A percentile compares a stretch with the other conserved stretches of the same genome.
phyloP scores from a whole-genome alignment of 2,329 filamentous ascomycete genomes.

The Pseudogymnoascus sp. region DNA sequence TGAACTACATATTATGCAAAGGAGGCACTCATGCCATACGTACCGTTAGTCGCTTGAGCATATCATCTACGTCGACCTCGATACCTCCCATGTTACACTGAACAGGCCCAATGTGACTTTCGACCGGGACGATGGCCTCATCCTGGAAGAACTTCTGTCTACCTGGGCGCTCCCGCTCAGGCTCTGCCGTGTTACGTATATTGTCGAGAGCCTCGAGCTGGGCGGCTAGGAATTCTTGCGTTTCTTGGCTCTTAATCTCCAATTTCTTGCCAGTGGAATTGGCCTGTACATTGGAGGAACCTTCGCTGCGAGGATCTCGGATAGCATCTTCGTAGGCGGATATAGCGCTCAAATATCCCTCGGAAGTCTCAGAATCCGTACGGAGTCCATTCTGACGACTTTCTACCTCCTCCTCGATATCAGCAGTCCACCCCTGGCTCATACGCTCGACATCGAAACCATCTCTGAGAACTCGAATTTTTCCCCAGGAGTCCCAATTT shows the following conservation, averaged over 20 bases:
- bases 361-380: slow-evolving; percentile 23
- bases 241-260: slow-evolving; percentile 60
- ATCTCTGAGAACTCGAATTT: slow-evolving; percentile 85
- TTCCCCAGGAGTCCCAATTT: slow-evolving; percentile 98
- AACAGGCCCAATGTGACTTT: slow-evolving; percentile 82
- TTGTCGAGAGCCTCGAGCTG: slow-evolving; percentile 71
- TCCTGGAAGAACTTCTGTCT: slow-evolving; percentile 12
- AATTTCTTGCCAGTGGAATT: slow-evolving; percentile 31
- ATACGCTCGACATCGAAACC: slow-evolving; percentile 86
- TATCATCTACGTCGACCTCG: slow-evolving; percentile 89
- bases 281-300: slow-evolving; percentile 42
- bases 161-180: neutral
- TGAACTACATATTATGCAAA: neutral
- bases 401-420: slow-evolving; percentile 53
- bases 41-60: slow-evolving; percentile 80
- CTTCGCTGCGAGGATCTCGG: slow-evolving; percentile 61
- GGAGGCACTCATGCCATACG: slow-evolving; percentile 17
- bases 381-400: slow-evolving; percentile 14
- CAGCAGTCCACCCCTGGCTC: slow-evolving; percentile 76
- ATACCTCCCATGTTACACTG: slow-evolving; percentile 99
- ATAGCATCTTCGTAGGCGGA: slow-evolving; percentile 72
- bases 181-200: slow-evolving; percentile 38
- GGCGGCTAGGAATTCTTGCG: slow-evolving; percentile 66
- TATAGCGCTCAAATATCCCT: slow-evolving; percentile 47
- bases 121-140: slow-evolving; percentile 30